Base-by-base conservation (phyloP, 192 early-diverging fungal species). In the Oehlia diaphana region DNA sequence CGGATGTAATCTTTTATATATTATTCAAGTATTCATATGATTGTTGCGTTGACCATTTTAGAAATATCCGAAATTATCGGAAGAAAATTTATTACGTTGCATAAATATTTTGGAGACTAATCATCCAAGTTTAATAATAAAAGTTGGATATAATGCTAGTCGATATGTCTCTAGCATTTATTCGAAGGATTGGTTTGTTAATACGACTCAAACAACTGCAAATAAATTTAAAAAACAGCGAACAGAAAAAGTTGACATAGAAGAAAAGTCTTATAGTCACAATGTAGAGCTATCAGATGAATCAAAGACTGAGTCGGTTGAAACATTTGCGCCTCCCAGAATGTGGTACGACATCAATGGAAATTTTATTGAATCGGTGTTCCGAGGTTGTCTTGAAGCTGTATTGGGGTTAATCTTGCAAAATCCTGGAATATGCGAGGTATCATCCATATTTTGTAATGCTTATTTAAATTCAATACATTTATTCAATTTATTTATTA, bases 321-420 rank as follows among this genome's bases (percentile, higher is more conserved):
- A 79, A 71, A 19, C 31, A 64, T 80, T 66, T 23, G 75, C 74
- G 5, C 28, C 39, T 14, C 37, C 74, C 16, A n/a, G 81, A 23
- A 82, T 82, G 81, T 82, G 81, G 81, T 78, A 72, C 73, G 77
- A 82, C 62, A 78, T 82, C n/a, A 82, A 82, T 73, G 81, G 81
- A 28, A 65, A 50, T 21, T 63, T 82, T 37, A 82, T 82, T 53
- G 81, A 77, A 26, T 58, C 81, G 16, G 81, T 82, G 3, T 72
- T 79, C 61, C 75, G 77, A 33, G 81, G 77, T n/a, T 82, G 81
- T 63, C 64, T 82, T 70, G 81, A 82, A 65, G 76, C 58, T 31
- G 81, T 82, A 31, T 47, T 82, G n/a, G 77, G 76, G 6, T 53
- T 58, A 21, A 71, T 82, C n/a, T 28, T 82, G 3, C 65, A 77